Base-by-base conservation (phyloP, 139 green algal species). In the Tetraselmis striata region DNA sequence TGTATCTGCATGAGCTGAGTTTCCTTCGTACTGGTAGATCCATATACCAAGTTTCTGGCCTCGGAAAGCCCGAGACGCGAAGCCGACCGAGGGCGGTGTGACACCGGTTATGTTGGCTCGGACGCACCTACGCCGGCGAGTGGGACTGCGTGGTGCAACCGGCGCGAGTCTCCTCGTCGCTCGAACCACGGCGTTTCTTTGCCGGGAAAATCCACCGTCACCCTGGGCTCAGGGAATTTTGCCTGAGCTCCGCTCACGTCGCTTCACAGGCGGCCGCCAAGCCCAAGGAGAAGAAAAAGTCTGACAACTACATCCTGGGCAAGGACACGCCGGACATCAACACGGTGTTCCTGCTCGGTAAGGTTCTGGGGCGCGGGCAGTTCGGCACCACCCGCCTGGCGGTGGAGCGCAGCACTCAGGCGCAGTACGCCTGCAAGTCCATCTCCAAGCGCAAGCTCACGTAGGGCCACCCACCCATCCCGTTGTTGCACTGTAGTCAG, bases 371-470 rank as follows among this genome's bases (percentile, higher is more conserved):
- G 77, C 2, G 28, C 11, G 91, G 91, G 24, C 91, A 95, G 0
- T 93, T 90, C 83, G 89, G 87, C 1, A 86, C 81, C 27, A 88
- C 87, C 27, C 83, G 86, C 18, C 77, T 86, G 23, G 87, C 83
- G 11, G 31, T 75, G 28, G 75, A 89, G 5, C 88, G 84, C 79
- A 23, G 28, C 1, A 93, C 88, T 2, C 88, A 89, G 23, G 59
- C 93, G 74, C 28, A 90, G 74, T 93, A 88, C 28, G 95, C 95
- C 5, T 97, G 93, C 91, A 98, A 98, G 85, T 90, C 91, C 45
- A 99, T 99, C 85, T 90, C 88, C 75, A 99, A 99, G 90, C 88
- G 90, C 75, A 98, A 98, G 88, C 88, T 99, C 28, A 85, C 5
- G 18, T 18, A 18, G 45, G 11, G 18, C 45, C 11, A 67, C 45